Evolutionary conservation across 2,329 filamentous ascomycete species (phyloP).

Genomic region (Verticillium nonalfalfae): DNA sequence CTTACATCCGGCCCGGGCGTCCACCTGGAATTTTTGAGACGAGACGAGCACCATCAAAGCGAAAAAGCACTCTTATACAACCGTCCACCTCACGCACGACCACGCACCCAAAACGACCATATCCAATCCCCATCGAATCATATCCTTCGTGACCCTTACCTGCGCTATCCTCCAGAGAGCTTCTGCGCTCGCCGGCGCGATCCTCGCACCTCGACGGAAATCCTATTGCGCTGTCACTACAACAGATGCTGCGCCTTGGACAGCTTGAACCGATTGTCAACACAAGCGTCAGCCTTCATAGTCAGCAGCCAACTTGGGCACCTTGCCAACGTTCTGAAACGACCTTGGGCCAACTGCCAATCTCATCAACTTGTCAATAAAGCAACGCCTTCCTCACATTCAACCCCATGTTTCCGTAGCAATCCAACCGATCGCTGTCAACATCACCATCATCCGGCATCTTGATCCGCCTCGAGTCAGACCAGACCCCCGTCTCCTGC

Average conservation of each 20-base stretch:
- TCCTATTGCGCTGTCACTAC: too few species aligned
- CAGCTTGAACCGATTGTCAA: too few species aligned
- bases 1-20: neutral
- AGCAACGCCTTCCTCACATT: neutral
- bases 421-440: neutral
- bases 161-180: too few species aligned
- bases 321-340: too few species aligned
- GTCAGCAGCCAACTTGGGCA: too few species aligned
- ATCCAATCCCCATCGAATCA: too few species aligned
- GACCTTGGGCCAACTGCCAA: too few species aligned
- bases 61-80: neutral
- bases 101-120: neutral
- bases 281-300: too few species aligned
- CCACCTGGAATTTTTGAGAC: neutral
- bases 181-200: too few species aligned
- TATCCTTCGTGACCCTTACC: too few species aligned
- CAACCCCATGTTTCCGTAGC: neutral
- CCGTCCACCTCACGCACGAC: neutral
- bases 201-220: too few species aligned
- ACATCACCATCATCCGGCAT: neutral
- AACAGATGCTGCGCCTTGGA: too few species aligned
- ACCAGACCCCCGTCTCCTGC: neutral
- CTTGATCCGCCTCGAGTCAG: neutral
- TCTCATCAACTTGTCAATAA: neutral
- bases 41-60: neutral